Evolutionary conservation across 306 rosid genomes (phyloP), one percentile per base, ranked within the genome.

Genomic region (Rubus parviflorus): DNA sequence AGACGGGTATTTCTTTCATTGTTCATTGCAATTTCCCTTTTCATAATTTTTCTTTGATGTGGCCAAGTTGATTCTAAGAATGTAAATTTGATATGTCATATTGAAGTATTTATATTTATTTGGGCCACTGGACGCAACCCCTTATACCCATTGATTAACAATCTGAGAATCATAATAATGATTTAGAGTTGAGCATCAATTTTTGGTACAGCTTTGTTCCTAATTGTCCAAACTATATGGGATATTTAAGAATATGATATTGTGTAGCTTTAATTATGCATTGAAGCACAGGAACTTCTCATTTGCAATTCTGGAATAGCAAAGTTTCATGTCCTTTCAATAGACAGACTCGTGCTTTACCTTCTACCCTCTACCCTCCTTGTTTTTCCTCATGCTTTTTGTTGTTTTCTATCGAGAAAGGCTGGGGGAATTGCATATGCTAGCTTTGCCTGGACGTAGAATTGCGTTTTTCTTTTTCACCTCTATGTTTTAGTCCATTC

Each of bases 1-100:
- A 30, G 37, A 72, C 46, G 35, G 82, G 87, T 85, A 77, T 17
- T 74, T 45, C 70, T 72, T 37, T 82, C 81, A 20, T 70, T 38
- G 45, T 63, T 52, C 68, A 62, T 82, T 46, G 9, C 81, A 75
- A 25, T 63, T 70, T 58, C 1, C 17, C 5, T 30, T 68, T 68
- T 38, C 6, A 3, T 64, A 7, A 38, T 64, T 64, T 64, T 64
- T 38, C 1, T 16, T 56, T 78, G 19, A 10, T 37, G 10, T 4
- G 60, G 67, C 43, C 46, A 56, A 46, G 70, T 68, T 79, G 75
- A 30, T 40, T 57, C 17, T 46, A 76, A 65, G 61, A 77, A 61
- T 75, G 73, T 79, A 54, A 75, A 60, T 72, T 72, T 13, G 66
- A 60, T 45, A 43, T 38, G 60, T 56, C 77, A 77, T 75, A 65